Conservation (phyloP, 2,329 filamentous ascomycete genomes). For the Fonsecaea erecta region DNA sequence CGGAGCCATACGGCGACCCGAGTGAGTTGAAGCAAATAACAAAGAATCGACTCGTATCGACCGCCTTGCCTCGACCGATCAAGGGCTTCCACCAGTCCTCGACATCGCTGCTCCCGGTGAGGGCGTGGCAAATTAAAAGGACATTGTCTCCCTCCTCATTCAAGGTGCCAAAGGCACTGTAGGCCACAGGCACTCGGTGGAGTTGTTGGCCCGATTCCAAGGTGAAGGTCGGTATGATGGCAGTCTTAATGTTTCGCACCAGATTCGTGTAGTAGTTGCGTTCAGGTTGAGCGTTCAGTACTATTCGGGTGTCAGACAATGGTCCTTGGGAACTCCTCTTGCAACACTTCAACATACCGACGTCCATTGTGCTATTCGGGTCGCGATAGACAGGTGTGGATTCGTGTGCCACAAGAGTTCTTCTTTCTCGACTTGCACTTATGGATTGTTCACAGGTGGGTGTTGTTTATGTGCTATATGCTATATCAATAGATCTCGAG, state of each 20-base stretch:
- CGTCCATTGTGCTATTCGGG: not conserved
- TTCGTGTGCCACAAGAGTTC: not conserved
- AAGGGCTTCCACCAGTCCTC: slow-evolving; percentile 62
- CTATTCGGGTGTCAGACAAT: not conserved
- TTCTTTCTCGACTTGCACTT: not conserved
- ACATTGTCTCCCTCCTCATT: slow-evolving; percentile 63
- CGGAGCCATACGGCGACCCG: slow-evolving; percentile 60
- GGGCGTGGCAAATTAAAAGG: slow-evolving; percentile 63
- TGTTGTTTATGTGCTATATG: slow-evolving; percentile 4
- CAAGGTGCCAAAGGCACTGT: slow-evolving; percentile 65
- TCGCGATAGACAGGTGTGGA: not conserved
- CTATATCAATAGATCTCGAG: not conserved
- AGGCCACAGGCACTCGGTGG: slow-evolving; percentile 70
- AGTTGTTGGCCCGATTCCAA: slow-evolving; percentile 89
- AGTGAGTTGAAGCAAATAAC: slow-evolving; percentile 59
- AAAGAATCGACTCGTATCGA: slow-evolving; percentile 59
- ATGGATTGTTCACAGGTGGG: not conserved
- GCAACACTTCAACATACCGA: not conserved
- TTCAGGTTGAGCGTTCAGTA: slow-evolving; percentile 3
- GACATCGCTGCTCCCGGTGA: slow-evolving; percentile 60
- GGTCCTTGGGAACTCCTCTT: not conserved
- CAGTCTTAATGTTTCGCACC: slow-evolving; percentile 86
- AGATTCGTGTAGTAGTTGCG: slow-evolving; percentile 80
- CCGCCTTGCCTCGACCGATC: slow-evolving; percentile 56
- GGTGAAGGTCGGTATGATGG: slow-evolving; percentile 82